Percentiles rank a stretch among this genome's conserved stretches.
phyloP scores from a whole-genome alignment of 78 protist species.

The Dictyostelium discoideum region DNA sequence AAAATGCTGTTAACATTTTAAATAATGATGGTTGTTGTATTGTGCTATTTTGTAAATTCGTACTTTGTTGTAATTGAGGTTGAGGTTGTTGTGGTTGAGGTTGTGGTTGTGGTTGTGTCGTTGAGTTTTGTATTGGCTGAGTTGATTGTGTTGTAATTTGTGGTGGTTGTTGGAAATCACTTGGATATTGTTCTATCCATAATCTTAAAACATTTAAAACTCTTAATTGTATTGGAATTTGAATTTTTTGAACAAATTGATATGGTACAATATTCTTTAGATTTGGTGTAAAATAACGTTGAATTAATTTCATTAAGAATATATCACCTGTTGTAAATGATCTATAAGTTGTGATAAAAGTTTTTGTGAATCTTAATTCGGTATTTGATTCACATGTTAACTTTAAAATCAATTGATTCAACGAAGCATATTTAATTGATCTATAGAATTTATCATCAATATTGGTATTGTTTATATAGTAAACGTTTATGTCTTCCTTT shows the following conservation, averaged over 20 bases:
- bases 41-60: background rate
- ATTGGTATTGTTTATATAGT: background rate
- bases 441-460: background rate
- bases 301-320: conserved; percentile 31
- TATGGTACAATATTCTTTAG: background rate
- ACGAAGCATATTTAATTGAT: conserved; percentile 28
- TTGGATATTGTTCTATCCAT: conserved; percentile 46
- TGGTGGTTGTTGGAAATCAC: conserved; percentile 8
- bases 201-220: conserved; percentile 40
- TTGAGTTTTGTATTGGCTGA: background rate
- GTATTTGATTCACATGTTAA: conserved; percentile 44
- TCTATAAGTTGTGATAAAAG: conserved; percentile 49
- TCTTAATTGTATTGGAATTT: conserved; percentile 44
- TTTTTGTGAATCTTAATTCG: conserved; percentile 44
- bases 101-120: background rate
- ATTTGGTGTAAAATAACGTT: conserved; percentile 50
- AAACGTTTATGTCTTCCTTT: conserved; percentile 9
- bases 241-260: conserved; percentile 13
- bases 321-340: conserved; percentile 38
- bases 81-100: background rate
- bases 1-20: conserved; percentile 11
- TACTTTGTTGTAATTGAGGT: background rate
- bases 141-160: background rate
- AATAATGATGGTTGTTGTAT: background rate
- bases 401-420: conserved; percentile 41